A percentile compares a stretch with the other conserved stretches of the same genome.
Conservation (phyloP, 331 rosid genomes). For the Acacia concinna region DNA sequence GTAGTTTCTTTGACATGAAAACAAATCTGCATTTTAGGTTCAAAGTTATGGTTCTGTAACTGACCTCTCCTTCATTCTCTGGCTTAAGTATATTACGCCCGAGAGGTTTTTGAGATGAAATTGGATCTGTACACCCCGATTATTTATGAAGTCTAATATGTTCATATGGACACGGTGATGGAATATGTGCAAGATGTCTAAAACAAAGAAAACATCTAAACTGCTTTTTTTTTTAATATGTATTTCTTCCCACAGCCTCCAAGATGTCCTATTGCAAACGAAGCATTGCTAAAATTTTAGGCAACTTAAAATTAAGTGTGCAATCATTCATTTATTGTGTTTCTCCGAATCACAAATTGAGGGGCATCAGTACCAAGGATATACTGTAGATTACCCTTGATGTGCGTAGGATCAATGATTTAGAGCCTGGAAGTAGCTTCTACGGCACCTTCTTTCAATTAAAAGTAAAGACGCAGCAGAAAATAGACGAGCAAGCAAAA, state of each 20-base stretch:
- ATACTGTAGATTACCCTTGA: background rate
- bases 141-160: background rate
- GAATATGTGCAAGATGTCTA: background rate
- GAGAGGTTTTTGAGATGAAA: background rate
- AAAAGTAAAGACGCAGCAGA: background rate
- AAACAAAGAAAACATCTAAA: background rate
- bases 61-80: background rate
- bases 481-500: background rate
- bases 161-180: background rate
- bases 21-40: background rate
- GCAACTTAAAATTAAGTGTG: background rate
- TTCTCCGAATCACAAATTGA: background rate
- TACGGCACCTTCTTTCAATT: constrained; percentile 4
- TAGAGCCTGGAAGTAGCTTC: background rate
- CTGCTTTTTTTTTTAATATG: too few species aligned
- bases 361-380: background rate
- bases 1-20: background rate
- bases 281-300: background rate
- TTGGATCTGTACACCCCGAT: background rate
- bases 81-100: background rate
- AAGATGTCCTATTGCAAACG: background rate
- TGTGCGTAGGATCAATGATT: background rate
- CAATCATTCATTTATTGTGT: background rate
- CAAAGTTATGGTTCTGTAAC: background rate
- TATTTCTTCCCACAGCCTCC: background rate